Evolutionary conservation across 2,329 filamentous ascomycete species (phyloP).

Genomic region (Phialophora expanda): DNA sequence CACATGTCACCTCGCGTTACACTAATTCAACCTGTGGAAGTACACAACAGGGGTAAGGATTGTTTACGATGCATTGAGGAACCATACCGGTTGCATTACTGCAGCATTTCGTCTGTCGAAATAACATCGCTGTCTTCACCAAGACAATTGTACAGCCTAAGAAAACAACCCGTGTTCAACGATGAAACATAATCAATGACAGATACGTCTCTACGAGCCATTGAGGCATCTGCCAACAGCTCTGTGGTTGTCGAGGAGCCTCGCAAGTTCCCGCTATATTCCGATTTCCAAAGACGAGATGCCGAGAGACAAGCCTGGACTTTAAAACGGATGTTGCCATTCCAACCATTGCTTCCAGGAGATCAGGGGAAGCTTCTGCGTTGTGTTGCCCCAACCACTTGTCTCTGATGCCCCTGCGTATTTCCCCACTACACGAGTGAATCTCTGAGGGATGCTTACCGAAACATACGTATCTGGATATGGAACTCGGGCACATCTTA

Average conservation of each 20-base stretch:
- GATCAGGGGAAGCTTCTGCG: background rate
- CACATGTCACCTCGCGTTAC: no score
- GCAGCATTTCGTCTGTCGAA: constrained; percentile 23
- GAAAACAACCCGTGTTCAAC: constrained; percentile 60
- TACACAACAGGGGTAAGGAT: constrained; percentile 62
- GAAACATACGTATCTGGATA: no score
- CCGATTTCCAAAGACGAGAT: background rate
- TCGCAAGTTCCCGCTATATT: background rate
- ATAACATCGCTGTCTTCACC: constrained; percentile 44
- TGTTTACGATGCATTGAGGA: constrained; percentile 53
- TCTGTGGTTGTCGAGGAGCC: background rate
- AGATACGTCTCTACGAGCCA: constrained; percentile 61
- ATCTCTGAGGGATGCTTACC: no score
- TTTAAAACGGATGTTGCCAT: background rate
- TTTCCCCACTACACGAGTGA: no score
- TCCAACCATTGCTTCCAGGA: background rate
- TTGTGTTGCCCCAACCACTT: background rate
- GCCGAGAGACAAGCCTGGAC: background rate
- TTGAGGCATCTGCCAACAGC: constrained; percentile 54
- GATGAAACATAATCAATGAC: constrained; percentile 56
- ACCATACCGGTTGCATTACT: constrained; percentile 55
- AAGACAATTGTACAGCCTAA: constrained; percentile 53
- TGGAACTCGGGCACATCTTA: no score
- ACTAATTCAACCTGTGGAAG: constrained; percentile 53
- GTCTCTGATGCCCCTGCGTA: no score